Conservation (phyloP, 1,284 basidiomycete genomes). For the Microbotryum scabiosae region DNA sequence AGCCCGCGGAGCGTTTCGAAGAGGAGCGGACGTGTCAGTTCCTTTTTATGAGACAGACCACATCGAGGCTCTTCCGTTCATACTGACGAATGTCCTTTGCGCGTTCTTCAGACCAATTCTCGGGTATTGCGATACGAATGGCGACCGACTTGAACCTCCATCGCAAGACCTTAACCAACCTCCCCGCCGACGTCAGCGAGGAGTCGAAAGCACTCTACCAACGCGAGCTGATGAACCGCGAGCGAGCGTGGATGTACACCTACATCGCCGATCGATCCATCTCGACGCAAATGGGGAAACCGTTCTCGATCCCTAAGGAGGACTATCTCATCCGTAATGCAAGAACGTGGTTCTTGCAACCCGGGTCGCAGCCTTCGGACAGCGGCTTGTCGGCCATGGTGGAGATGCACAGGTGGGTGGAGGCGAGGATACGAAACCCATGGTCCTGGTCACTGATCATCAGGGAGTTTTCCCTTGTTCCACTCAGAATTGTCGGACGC, state of each 20-base stretch:
- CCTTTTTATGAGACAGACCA: constrained; percentile 39
- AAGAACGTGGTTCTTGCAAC: constrained; percentile 37
- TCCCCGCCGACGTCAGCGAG: constrained; percentile 37
- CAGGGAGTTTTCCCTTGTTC: neutral
- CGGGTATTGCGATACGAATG: constrained; percentile 56
- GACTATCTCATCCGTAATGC: constrained; percentile 42
- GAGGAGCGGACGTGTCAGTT: constrained; percentile 93
- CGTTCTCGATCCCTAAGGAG: constrained; percentile 39
- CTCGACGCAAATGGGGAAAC: constrained; percentile 43
- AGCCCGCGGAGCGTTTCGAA: constrained; percentile 61
- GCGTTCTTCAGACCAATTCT: constrained; percentile 31
- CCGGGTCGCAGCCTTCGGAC: constrained; percentile 37
- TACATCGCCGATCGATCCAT: constrained; percentile 39
- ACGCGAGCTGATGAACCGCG: constrained; percentile 42
- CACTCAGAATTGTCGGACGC: constrained; percentile 23
- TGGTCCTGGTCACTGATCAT: too few species aligned
- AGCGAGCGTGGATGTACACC: constrained; percentile 42
- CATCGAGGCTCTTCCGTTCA: neutral
- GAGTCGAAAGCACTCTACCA: constrained; percentile 38
- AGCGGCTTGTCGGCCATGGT: constrained; percentile 38
- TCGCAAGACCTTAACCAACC: constrained; percentile 56
- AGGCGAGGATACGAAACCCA: neutral
- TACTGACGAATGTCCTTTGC: neutral
- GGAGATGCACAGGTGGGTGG: constrained; percentile 31
- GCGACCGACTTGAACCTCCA: constrained; percentile 84